Evolutionary conservation across 768 basidiomycete species (phyloP), one percentile per base, ranked within the genome.

Genomic region (Kwoniella sp.): DNA sequence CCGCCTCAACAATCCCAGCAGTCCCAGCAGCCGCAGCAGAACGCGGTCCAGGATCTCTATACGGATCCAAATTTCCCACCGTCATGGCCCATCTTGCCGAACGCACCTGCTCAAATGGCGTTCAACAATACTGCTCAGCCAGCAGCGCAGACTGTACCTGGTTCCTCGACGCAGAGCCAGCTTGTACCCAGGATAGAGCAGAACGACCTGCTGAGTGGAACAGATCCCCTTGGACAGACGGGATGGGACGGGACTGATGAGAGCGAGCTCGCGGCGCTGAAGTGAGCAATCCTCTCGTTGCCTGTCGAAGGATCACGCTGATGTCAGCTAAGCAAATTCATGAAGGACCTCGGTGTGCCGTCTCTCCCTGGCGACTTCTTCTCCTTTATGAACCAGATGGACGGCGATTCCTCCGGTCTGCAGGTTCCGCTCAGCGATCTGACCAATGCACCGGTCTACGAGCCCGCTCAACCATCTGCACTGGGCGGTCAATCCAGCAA

Each of bases 51-150:
- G 1, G 31, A n/a, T 11, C 63, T 69, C 5, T 62, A 71, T 50
- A 40, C 60, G 4, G 63, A 64, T 56, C 47, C 56, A 15, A 67
- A 59, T 41, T 67, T 67, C 50, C 63, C 70, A 5, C 67, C 67
- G 5, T 46, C 63, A 20, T 71, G 70, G 70, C 70, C 70, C 4
- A 38, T 71, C 22, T 52, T 71, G 11, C 61, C 65, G 5, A 61
- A 63, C 28, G 40, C 53, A 5, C 34, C 38, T 15, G 38, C 34
- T 22, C 56, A 36, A 25, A 34, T 46, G 32, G n/a, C 26, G 3
- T 46, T 56, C 34, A 56, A 12, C 2, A 42, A 33, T 19, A 40
- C 53, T 25, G 44, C 45, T 17, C 39, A 38, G 39, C 32, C 43
- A 50, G 38, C 20, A n/a, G n/a, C n/a, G 28, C 38, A 15, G 9